These are phyloP conservation scores for Hygrocybe coccinea DNA, from an alignment of 768 basidiomycete species.

Conservation along the genomic window DNA sequence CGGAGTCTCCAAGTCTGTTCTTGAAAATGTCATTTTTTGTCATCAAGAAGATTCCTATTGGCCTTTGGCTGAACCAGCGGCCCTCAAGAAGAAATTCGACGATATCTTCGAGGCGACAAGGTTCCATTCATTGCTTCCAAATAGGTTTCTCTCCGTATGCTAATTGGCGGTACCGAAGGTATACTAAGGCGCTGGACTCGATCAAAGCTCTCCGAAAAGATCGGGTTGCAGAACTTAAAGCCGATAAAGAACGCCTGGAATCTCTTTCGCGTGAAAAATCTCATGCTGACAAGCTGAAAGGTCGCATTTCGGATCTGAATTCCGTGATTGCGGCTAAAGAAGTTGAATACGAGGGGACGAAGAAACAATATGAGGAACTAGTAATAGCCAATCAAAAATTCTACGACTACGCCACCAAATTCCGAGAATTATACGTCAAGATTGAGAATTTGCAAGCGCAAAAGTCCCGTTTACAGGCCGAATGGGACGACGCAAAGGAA, in stretches of 20 bases:
- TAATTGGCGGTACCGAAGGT: conserved; percentile 45
- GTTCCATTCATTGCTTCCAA: conserved; percentile 32
- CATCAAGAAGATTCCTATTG: conserved; percentile 99
- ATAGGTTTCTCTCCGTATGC: conserved; percentile 1
- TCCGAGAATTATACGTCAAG: conserved; percentile 77
- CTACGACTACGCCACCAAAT: conserved; percentile 77
- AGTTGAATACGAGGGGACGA: conserved; percentile 65
- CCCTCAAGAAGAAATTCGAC: conserved; percentile 97
- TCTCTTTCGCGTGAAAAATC: conserved; percentile 76
- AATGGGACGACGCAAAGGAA: conserved; percentile 57
- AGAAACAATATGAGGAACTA: conserved; percentile 57
- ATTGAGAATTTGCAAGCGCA: conserved; percentile 59
- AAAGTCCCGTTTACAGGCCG: conserved; percentile 55
- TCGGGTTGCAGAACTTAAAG: conserved; percentile 82
- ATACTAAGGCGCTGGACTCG: conserved; percentile 92
- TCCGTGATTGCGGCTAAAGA: conserved; percentile 64
- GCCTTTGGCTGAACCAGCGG: conserved; percentile 88
- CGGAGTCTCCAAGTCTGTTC: conserved; percentile 95
- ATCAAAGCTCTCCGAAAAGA: conserved; percentile 92
- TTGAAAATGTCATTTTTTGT: conserved; percentile 99
- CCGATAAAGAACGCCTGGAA: conserved; percentile 82
- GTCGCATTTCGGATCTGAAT: conserved; percentile 57
- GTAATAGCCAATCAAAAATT: conserved; percentile 71
- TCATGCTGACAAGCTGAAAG: conserved; percentile 78
- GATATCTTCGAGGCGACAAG: conserved; percentile 99